These are phyloP conservation scores for Glutinoglossum americanum DNA, from an alignment of 495 filamentous ascomycete species.

Conservation along the genomic window DNA sequence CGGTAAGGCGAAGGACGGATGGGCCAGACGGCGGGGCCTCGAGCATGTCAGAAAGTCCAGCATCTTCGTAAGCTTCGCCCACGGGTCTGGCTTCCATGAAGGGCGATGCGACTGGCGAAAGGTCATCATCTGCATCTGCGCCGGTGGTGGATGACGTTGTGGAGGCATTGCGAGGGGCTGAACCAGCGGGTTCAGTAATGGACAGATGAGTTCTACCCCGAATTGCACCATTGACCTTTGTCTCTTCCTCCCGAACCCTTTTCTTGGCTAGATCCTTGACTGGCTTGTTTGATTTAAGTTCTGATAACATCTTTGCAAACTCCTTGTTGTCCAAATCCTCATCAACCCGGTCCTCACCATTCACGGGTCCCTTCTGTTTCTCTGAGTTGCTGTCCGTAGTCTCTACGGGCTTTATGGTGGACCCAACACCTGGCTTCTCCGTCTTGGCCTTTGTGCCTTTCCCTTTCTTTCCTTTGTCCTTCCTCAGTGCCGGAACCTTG, in stretches of 20 bases:
- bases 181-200: constrained; percentile 13
- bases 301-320: constrained; percentile 48
- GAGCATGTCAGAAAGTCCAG: constrained; percentile 28
- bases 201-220: background rate
- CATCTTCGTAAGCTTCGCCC: constrained; percentile 7
- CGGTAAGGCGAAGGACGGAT: constrained; percentile 20
- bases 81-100: constrained; percentile 24
- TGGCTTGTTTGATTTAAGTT: constrained; percentile 39
- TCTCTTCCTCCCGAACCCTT: constrained; percentile 16
- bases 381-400: constrained; percentile 14
- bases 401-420: background rate
- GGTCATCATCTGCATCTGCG: constrained; percentile 64
- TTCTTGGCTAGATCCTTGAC: constrained; percentile 18
- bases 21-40: constrained; percentile 19
- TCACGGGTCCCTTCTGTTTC: background rate
- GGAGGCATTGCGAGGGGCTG: constrained; percentile 24
- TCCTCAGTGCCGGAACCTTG: background rate
- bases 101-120: constrained; percentile 43
- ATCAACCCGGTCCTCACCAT: background rate
- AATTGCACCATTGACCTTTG: background rate
- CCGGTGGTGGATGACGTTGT: constrained; percentile 50
- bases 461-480: background rate
- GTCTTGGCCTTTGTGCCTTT: background rate
- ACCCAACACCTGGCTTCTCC: background rate
- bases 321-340: constrained; percentile 42